Evolutionary conservation across 495 filamentous ascomycete genomes (phyloP), one percentile per base, ranked within the genome.

Genomic region (Daldinia decipiens): DNA sequence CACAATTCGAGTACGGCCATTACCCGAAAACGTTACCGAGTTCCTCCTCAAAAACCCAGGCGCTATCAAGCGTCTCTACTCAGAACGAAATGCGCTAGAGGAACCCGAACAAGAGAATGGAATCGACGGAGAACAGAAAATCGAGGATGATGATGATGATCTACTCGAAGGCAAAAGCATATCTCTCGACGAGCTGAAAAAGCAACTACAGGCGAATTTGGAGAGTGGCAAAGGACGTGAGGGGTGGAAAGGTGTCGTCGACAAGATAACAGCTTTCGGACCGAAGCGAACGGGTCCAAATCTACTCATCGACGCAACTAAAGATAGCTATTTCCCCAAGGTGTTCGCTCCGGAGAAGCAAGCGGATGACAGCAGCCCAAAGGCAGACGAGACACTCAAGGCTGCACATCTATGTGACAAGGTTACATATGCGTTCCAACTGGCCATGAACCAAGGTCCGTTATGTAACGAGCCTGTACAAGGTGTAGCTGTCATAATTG

Each of bases 391-490:
- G 47, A 83, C 85, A n/a, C 80, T 92, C 6, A 85, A 88, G 19
- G 85, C 92, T 1, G 82, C 85, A 40, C 91, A 95, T 77, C 89
- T 98, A 71, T 88, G 88, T 74, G 95, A 97, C 84, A 97, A 96
- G 75, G 89, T 98, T 66, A 83, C 88, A 12, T 93, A 99, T 76
- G 93, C 91, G 50, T 98, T 98, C 86, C 95, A 99, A 76, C 87
- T 99, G 0, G 89, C 92, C n/a, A 97, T 91, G 13, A 86, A 87
- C 36, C 91, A 95, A 74, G 95, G 95, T 0, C 95, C 95, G 8
- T 86, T 99, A 38, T 98, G 96, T 79, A 86, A 93, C 73, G 95
- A 99, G 75, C 95, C 95, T 1, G 89, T 98, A 17, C 95, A 97
- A 82, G 95, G 96, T 38, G 84, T 97, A 2, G 95, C 93, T 27